Evolutionary conservation across 2,329 filamentous ascomycete genomes (phyloP), one percentile per base, ranked within the genome.

Genomic region (Claviceps spartinae): DNA sequence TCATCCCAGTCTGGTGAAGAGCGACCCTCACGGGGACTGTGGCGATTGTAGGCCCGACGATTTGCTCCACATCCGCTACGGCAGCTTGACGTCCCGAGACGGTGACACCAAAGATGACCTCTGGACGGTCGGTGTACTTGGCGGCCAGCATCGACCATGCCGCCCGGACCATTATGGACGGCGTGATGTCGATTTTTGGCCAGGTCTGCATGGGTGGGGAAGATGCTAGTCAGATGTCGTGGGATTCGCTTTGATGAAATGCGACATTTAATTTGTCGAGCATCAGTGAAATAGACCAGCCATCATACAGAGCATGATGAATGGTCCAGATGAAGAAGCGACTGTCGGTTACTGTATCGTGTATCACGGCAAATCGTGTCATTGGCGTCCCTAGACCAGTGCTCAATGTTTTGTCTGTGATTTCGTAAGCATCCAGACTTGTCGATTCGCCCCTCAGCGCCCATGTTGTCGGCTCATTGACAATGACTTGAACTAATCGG

Each of bases 231-330:
- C 1, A 30, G 26, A 49, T 9, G 2, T 2, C 6, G 8, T 34
- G 9, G 13, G 14, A 43, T 30, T 65, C 65, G 0, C 65, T 34
- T 8, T 41, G 6, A 48, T 48, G 61, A 45, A 69, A 72, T 3
- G 66, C 67, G 14, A 60, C 60, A 53, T 72, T 70, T 46, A 73
- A 64, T 47, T 69, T 66, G 22, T 71, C 67, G 36, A 74, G 64
- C 2, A 74, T 60, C 4, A 74, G 59, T 5, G 69, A 67, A 67
- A 75, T 69, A 1, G 69, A 73, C 74, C 74, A 77, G 16, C 74
- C 75, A 49, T 78, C 75, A 52, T 78, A 78, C 0, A 77, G 60
- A 13, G 69, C 70, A 55, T 78, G 75, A 53, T 78, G 75, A 58
- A 76, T 70, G 0, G 72, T 72, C 56, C 72, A 74, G 61, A 44